These are phyloP conservation scores for Candida dubliniensis DNA, from an alignment of 1,139 yeast species.

Conservation along the genomic window DNA sequence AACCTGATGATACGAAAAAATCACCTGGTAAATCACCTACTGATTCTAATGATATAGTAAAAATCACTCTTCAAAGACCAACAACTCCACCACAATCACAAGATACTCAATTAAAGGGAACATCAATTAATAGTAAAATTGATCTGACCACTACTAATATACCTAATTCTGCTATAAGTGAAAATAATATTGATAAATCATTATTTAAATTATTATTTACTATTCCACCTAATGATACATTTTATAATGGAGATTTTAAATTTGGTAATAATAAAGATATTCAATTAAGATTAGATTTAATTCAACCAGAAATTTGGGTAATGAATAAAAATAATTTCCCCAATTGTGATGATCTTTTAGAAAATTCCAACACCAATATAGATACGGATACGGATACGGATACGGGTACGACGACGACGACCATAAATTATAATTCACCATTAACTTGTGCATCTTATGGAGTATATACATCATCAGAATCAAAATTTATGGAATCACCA, in stretches of 20 bases:
- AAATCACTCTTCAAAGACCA: conserved; percentile 13
- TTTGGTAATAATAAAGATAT: conserved; percentile 16
- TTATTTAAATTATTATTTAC: conserved; percentile 25
- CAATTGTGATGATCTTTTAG: conserved; percentile 23
- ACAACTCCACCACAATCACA: conserved; percentile 6
- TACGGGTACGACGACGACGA: no score
- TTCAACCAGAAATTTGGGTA: conserved; percentile 42
- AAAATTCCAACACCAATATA: conserved; percentile 10
- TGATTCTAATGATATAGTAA: conserved; percentile 5
- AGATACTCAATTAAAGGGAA: no score
- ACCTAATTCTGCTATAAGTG: conserved; percentile 17
- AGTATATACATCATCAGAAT: conserved; percentile 18
- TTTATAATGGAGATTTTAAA: conserved; percentile 18
- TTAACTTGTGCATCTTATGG: conserved; percentile 31
- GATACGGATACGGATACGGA: no score
- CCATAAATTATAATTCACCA: conserved; percentile 15
- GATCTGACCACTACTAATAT: conserved; percentile 6
- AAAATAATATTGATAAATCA: conserved; percentile 17
- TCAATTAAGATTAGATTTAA: conserved; percentile 29
- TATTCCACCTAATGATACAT: conserved; percentile 13
- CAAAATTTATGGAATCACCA: conserved; percentile 11
- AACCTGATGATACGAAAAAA: background rate
- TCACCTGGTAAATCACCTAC: background rate
- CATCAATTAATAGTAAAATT: no score
- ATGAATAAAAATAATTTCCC: conserved; percentile 26